Percentiles rank a stretch among this genome's conserved stretches.
Evolutionary conservation across 1,284 basidiomycete species (phyloP).

Genomic region (Anthracocystis walkeri): DNA sequence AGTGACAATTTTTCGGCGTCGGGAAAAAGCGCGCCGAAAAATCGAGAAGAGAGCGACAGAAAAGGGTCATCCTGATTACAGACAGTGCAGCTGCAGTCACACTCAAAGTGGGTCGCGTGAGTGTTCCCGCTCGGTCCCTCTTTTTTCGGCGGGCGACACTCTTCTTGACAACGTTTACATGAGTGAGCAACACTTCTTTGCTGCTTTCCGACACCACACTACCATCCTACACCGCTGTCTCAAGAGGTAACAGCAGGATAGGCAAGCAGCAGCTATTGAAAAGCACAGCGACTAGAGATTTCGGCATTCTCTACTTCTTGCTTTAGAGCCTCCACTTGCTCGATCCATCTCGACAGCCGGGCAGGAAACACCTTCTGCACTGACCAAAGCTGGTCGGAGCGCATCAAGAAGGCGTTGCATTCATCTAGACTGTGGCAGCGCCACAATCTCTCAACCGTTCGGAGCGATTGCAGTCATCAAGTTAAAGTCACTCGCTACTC

Average conservation of each 20-base stretch:
- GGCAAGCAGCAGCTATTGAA: too few relatives aligned
- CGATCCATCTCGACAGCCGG: background rate
- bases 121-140: background rate
- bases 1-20: conserved; percentile 5
- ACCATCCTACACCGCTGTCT: background rate
- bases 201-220: background rate
- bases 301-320: background rate
- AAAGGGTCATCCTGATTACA: background rate
- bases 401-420: background rate
- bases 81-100: background rate
- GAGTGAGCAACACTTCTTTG: background rate
- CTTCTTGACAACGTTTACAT: background rate
- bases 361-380: background rate
- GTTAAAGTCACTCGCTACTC: background rate
- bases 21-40: conserved; percentile 7
- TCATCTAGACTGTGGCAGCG: background rate
- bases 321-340: background rate
- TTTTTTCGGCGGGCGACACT: background rate
- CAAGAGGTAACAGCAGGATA: too few relatives aligned
- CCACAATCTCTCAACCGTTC: background rate
- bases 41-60: background rate
- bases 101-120: background rate
- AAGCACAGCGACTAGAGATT: background rate
- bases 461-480: background rate
- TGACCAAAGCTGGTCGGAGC: background rate